Evolutionary conservation across 2,329 filamentous ascomycete species (phyloP).

Genomic region (Fusarium lateritium): DNA sequence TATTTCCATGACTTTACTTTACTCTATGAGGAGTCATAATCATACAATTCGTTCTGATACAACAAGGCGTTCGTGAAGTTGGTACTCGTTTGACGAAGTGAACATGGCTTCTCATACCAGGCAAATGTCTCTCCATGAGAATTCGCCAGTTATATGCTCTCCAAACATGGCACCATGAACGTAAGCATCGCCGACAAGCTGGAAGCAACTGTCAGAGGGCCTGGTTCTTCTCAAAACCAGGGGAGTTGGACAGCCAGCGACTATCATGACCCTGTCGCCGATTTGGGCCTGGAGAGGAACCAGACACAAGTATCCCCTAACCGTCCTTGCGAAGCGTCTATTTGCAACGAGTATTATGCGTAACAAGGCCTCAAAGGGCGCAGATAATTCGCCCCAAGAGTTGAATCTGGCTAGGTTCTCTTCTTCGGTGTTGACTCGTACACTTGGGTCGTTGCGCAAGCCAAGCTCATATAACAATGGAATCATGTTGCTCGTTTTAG

Average conservation of each 20-base stretch:
- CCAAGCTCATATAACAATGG: constrained; percentile 34
- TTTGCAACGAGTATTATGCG: constrained; percentile 28
- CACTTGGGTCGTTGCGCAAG: constrained; percentile 13
- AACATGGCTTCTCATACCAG: neutral
- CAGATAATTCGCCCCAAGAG: constrained; percentile 28
- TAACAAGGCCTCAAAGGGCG: constrained; percentile 36
- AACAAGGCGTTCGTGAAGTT: neutral
- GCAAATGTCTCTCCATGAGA: constrained; percentile 30
- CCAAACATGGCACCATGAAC: constrained; percentile 41
- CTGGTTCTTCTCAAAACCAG: constrained; percentile 33
- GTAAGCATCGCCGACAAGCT: constrained; percentile 33
- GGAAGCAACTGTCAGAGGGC: constrained; percentile 25
- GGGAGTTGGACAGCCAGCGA: constrained; percentile 36
- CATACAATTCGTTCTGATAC: constrained; percentile 1
- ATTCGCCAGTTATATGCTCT: constrained; percentile 28
- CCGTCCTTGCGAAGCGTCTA: constrained; percentile 36
- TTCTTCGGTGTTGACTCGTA: constrained; percentile 20
- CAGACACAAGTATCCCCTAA: constrained; percentile 40
- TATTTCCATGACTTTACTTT: constrained; percentile 36
- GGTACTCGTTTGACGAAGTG: neutral
- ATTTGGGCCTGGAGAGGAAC: constrained; percentile 31
- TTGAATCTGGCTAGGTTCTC: constrained; percentile 16
- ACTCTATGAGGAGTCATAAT: constrained; percentile 18
- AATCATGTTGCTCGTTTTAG: constrained; percentile 34
- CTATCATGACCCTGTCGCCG: constrained; percentile 39